Evolutionary conservation across 305 asterid species (phyloP), one percentile per base, ranked within the genome.

Genomic region (Ajuga reptans): DNA sequence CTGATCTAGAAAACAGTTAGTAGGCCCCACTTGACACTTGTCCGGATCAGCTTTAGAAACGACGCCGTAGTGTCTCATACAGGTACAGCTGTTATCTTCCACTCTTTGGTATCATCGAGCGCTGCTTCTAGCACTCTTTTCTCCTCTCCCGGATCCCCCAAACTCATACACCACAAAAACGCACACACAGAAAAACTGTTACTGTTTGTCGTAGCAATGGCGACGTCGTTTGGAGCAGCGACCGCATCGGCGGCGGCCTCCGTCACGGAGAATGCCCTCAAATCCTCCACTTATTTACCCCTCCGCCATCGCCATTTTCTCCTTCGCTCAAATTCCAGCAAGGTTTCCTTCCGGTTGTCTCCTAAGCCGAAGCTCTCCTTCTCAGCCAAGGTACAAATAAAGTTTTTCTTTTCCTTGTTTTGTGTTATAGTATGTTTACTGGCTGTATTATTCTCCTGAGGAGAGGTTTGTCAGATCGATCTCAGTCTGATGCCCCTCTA

Each of bases 181-280:
- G 12, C 58, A 10, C 9, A 12, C 62, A 18, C 62, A 10, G 70
- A 17, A 37, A 2, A 60, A 29, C 60, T 10, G 52, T 24, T 31
- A 34, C 72, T 34, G 18, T 29, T 14, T 10, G 43, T n/a, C 62
- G 61, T 69, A 63, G 71, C 78, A 80, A 89, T 89, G 96, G 88
- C 89, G 81, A 62, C 90, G 72, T 73, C 91, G 72, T 82, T 89
- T 56, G 90, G 94, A 79, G 79, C 87, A 59, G 75, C 87, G 67
- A 50, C 82, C 17, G 79, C 87, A 60, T 71, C 74, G 77, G 58
- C 88, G 73, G 79, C 87, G 52, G 82, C 89, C 64, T 71, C 80
- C 43, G 77, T 77, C 33, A 71, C 75, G 12, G 87, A 71, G 55
- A 79, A 79, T 72, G 79, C 66, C 1, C 72, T 41, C 64, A 77